A percentile compares a stretch with the other conserved stretches of the same genome.
Evolutionary conservation across 2,329 filamentous ascomycete genomes (phyloP).

Genomic region (Alternaria alternata): DNA sequence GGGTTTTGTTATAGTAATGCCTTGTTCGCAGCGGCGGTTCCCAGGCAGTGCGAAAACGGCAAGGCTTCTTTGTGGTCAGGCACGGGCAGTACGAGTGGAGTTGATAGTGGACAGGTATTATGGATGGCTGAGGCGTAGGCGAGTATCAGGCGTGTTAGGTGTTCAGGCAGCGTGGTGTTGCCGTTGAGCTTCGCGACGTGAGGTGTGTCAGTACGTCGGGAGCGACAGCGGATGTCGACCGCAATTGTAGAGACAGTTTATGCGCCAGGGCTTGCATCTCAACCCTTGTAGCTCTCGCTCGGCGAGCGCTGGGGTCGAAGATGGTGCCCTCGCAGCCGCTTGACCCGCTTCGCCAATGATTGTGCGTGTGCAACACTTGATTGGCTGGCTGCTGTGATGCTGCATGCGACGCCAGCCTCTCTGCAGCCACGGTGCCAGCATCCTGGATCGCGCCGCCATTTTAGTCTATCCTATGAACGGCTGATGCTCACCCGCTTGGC

Average conservation of each 20-base stretch:
- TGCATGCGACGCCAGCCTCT: slow-evolving; percentile 33
- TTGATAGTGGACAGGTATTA: slow-evolving; percentile 14
- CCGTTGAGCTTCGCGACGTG: slow-evolving; percentile 41
- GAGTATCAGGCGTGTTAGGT: slow-evolving; percentile 46
- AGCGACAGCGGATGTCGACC: slow-evolving; percentile 37
- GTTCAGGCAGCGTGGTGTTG: slow-evolving; percentile 38
- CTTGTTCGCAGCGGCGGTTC: slow-evolving; percentile 22
- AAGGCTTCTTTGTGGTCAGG: slow-evolving; percentile 30
- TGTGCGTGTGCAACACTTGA: slow-evolving; percentile 12
- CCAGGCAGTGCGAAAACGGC: slow-evolving; percentile 22
- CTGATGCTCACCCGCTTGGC: slow-evolving; percentile 22
- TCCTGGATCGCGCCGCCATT: slow-evolving; percentile 25
- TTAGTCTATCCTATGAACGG: slow-evolving; percentile 26
- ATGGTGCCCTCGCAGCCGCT: slow-evolving; percentile 33
- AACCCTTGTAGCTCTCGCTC: slow-evolving; percentile 7
- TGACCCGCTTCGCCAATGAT: slow-evolving; percentile 23
- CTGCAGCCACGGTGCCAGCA: slow-evolving; percentile 29
- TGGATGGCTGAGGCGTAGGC: slow-evolving; percentile 43
- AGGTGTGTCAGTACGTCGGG: slow-evolving; percentile 44
- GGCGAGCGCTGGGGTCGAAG: slow-evolving; percentile 15
- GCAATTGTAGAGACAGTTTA: slow-evolving; percentile 47
- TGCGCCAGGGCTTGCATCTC: slow-evolving; percentile 34
- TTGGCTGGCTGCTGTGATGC: slow-evolving; percentile 32
- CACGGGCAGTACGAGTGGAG: slow-evolving; percentile 21
- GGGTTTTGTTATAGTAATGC: slow-evolving; percentile 48